Conservation (phyloP, 108 stramenopile species). For the Aurantiochytrium sp. region DNA sequence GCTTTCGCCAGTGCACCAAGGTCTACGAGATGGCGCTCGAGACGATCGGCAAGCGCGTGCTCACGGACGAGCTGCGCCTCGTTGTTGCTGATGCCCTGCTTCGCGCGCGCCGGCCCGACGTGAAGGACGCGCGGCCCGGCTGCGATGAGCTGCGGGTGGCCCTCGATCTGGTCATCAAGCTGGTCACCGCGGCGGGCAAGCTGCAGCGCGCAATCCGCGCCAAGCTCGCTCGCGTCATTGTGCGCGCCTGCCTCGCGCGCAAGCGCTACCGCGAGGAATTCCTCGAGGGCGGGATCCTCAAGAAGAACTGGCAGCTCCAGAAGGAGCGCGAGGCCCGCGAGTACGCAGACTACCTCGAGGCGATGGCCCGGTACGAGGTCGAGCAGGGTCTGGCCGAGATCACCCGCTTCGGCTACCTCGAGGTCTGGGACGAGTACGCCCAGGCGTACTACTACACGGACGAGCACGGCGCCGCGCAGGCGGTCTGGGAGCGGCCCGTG, state of each 20-base stretch:
- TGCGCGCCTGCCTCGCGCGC: background rate
- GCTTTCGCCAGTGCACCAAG: background rate
- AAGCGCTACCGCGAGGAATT: background rate
- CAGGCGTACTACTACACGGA: background rate
- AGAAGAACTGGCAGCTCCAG: background rate
- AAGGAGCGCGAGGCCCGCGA: background rate
- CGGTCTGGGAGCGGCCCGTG: slow-evolving; percentile 9
- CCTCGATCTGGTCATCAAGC: background rate
- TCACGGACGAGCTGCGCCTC: background rate
- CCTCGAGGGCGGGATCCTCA: background rate
- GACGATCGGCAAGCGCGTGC: background rate
- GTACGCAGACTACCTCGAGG: background rate
- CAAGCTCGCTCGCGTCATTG: background rate
- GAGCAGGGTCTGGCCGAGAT: background rate
- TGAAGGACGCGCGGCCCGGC: background rate
- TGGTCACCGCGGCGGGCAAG: background rate
- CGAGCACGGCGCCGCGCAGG: background rate
- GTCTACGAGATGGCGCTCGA: slow-evolving; percentile 27
- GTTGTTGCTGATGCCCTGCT: background rate
- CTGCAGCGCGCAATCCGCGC: background rate
- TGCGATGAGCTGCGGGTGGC: slow-evolving; percentile 11
- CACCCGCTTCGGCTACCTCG: background rate
- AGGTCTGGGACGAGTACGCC: background rate
- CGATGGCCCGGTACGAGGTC: background rate
- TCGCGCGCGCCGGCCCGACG: background rate